Percentiles rank a stretch among this genome's conserved stretches.
These are phyloP conservation scores for Austroboletus eburneus DNA, from an alignment of 768 basidiomycete species.

Conservation along the genomic window DNA sequence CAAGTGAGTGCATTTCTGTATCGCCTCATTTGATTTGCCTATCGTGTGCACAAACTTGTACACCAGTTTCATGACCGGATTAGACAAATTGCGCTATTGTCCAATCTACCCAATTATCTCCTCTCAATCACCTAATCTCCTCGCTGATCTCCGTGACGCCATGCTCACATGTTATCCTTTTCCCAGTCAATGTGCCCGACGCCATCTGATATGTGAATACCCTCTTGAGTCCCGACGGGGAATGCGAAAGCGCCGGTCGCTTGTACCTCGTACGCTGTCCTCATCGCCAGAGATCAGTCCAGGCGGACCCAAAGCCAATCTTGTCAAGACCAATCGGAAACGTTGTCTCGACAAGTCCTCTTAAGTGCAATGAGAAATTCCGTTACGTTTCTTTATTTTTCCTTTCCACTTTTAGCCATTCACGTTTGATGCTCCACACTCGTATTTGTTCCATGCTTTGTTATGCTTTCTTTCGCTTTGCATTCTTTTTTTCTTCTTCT, in stretches of 20 bases:
- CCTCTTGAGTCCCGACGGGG: conserved; percentile 68
- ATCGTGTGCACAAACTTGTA: conserved; percentile 3
- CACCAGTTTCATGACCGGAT: conserved; percentile 15
- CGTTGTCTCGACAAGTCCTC: conserved; percentile 26
- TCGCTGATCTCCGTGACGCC: conserved; percentile 27
- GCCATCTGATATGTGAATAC: conserved; percentile 67
- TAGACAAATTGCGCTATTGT: conserved; percentile 1
- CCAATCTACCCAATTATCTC: conserved; percentile 8
- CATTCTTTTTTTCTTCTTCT: conserved; percentile 2
- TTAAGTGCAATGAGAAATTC: conserved; percentile 9
- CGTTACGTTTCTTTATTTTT: conserved; percentile 1
- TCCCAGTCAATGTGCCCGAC: conserved; percentile 66
- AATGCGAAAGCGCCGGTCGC: conserved; percentile 46
- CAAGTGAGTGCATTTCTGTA: conserved; percentile 47
- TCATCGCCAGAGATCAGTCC: conserved; percentile 22
- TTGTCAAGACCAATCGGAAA: conserved; percentile 25
- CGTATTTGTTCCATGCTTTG: conserved; percentile 15
- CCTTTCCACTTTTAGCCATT: conserved; percentile 5
- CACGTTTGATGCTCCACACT: conserved; percentile 1
- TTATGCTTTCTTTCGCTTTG: conserved; percentile 25
- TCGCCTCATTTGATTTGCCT: not conserved
- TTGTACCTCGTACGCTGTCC: conserved; percentile 29
- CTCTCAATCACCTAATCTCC: conserved; percentile 17
- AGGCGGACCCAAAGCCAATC: conserved; percentile 22
- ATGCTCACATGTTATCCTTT: conserved; percentile 25